These are phyloP conservation scores for Apiospora pterosperma DNA, from an alignment of 2,329 filamentous ascomycete genomes.

Conservation along the genomic window DNA sequence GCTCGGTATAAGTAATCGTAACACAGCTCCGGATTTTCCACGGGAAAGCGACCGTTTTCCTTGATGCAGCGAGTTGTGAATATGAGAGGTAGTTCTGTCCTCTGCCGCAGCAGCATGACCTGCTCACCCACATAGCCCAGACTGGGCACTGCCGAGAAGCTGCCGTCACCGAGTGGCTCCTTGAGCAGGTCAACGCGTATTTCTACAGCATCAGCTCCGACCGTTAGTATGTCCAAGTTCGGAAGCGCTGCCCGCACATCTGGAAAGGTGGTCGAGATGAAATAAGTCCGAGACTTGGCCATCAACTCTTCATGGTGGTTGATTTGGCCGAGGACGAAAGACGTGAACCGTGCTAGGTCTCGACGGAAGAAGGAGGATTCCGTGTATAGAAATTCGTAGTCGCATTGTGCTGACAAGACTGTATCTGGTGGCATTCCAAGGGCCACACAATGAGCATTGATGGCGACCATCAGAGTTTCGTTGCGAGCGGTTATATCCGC, in stretches of 20 bases:
- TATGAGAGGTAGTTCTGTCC: slow-evolving; percentile 85
- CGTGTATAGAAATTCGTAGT: slow-evolving; percentile 86
- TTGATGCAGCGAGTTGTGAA: slow-evolving; percentile 80
- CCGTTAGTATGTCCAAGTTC: slow-evolving; percentile 82
- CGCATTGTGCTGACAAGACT: slow-evolving; percentile 63
- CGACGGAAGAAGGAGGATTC: slow-evolving; percentile 68
- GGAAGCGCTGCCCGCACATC: slow-evolving; percentile 79
- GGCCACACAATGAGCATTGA: slow-evolving; percentile 75
- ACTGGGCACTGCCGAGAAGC: slow-evolving; percentile 66
- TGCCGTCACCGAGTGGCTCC: slow-evolving; percentile 63
- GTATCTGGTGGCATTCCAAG: slow-evolving; percentile 66
- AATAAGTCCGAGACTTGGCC: slow-evolving; percentile 74
- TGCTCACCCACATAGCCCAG: slow-evolving; percentile 83
- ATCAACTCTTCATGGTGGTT: slow-evolving; percentile 74
- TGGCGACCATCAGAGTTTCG: slow-evolving; percentile 58
- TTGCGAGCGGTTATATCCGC: slow-evolving; percentile 56
- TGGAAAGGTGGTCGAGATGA: slow-evolving; percentile 85
- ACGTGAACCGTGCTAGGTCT: slow-evolving; percentile 75
- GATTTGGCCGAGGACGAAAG: slow-evolving; percentile 75
- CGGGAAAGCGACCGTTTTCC: slow-evolving; percentile 82
- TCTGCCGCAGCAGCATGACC: slow-evolving; percentile 77
- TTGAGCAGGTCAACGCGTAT: slow-evolving; percentile 78
- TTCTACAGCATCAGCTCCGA: slow-evolving; percentile 82
- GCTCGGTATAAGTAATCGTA: slow-evolving; percentile 79
- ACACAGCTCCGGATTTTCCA: slow-evolving; percentile 72